Evolutionary conservation across 768 basidiomycete genomes (phyloP), one percentile per base, ranked within the genome.

Genomic region (Hygrocybe coccinea): DNA sequence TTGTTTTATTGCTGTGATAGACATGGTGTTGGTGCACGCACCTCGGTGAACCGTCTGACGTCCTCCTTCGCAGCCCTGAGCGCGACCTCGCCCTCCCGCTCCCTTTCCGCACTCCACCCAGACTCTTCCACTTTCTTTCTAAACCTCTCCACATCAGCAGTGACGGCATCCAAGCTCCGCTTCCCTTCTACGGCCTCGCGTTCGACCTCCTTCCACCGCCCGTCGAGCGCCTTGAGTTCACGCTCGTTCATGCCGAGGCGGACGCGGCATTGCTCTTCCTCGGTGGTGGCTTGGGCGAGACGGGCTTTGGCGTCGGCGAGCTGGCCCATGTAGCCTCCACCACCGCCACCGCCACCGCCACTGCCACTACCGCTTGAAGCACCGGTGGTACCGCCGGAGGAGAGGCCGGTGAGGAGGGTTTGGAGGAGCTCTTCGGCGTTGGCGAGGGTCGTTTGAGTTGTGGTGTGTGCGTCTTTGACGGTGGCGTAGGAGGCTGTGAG

Each of bases 251-350:
- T 86, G 2, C 72, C 80, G 37, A 97, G 80, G 67, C 87, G 86
- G 43, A 86, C 76, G 44, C 84, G 84, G 52, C 77, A 81, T 65
- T 95, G 91, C 63, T 95, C 87, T 60, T 91, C 90, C 62, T 94
- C 93, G 0, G 94, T 86, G 7, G 80, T 75, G 0, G 85, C 87
- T 52, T 90, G 87, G 0, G 92, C 84, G 0, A 87, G 71, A 2
- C 84, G 82, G 1, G 82, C 82, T 62, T 85, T 84, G 0, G 94
- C 90, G 12, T 91, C 85, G 1, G 94, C 89, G 39, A 99, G 81
- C 68, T 97, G 95, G 17, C 94, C 97, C 84, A 98, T 87, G 69
- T 97, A 98, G 0, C 97, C 97, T 2, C 94, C 92, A 8, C 89
- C 86, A 9, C 84, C 81, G 29, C 29, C 29, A 8, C 29, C 15